Evolutionary conservation across 192 early-diverging fungal species (phyloP).

Genomic region (Dissophora globulifera): DNA sequence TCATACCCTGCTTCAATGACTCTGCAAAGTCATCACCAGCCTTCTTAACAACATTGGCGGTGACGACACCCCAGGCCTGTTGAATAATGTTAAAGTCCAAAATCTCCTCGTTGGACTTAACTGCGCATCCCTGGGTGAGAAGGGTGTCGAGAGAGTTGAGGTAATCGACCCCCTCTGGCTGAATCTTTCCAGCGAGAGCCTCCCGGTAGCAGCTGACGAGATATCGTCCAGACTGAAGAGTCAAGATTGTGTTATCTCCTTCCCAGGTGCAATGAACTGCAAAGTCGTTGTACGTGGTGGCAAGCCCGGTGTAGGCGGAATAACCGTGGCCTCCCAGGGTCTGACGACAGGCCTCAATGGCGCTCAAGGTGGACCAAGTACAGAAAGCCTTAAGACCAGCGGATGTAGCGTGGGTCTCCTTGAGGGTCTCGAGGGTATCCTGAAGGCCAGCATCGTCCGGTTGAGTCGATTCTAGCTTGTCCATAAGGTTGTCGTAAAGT

Average conservation of each 20-base stretch:
- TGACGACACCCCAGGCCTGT: conserved; percentile 84
- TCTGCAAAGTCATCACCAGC: conserved; percentile 84
- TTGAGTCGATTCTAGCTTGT: conserved; percentile 72
- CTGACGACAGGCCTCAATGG: conserved; percentile 93
- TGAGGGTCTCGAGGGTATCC: conserved; percentile 80
- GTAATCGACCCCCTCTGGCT: conserved; percentile 82
- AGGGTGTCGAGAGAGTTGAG: conserved; percentile 67
- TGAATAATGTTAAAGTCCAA: conserved; percentile 70
- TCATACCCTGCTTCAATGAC: conserved; percentile 69
- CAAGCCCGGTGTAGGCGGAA: conserved; percentile 90
- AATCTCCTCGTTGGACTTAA: conserved; percentile 63
- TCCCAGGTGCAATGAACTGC: conserved; percentile 91
- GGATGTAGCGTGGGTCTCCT: conserved; percentile 91
- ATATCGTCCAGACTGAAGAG: conserved; percentile 88
- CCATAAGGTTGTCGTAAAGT: conserved; percentile 84
- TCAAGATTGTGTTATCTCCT: conserved; percentile 93
- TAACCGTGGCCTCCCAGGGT: conserved; percentile 93
- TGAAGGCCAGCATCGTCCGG: conserved; percentile 68
- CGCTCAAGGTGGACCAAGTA: conserved; percentile 90
- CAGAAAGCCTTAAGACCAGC: conserved; percentile 94
- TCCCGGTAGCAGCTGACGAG: conserved; percentile 78
- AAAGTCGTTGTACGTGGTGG: conserved; percentile 87
- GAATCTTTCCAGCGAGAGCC: conserved; percentile 77
- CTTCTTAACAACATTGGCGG: conserved; percentile 84
- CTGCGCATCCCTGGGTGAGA: conserved; percentile 60